Conservation (phyloP, 2,329 filamentous ascomycete species). For the Biscogniauxia mediterranea region DNA sequence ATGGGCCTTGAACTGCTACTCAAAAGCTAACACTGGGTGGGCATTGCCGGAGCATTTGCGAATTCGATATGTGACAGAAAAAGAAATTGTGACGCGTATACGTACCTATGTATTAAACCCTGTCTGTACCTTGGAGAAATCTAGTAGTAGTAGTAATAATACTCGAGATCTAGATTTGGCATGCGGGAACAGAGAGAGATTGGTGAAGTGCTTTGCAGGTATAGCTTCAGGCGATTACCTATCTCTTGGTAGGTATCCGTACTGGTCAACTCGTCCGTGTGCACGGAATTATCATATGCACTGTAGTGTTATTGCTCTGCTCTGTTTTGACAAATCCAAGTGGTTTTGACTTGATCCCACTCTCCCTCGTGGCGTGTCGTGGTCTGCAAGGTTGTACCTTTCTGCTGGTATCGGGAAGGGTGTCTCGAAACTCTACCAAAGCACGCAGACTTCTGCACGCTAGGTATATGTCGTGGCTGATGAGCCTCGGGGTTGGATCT, state of each 20-base stretch:
- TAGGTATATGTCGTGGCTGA: slow-evolving; percentile 19
- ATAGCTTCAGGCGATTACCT: no score
- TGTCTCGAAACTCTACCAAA: slow-evolving; percentile 18
- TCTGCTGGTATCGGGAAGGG: slow-evolving; percentile 17
- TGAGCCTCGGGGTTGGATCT: slow-evolving; percentile 19
- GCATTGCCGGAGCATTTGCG: slow-evolving; percentile 3
- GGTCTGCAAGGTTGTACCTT: slow-evolving; percentile 25
- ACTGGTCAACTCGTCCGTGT: not conserved
- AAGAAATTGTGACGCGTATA: not conserved
- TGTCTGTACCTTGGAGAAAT: not conserved
- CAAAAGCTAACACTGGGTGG: not conserved
- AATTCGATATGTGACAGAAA: not conserved
- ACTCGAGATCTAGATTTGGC: not conserved
- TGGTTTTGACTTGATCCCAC: slow-evolving; percentile 19
- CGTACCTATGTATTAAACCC: not conserved
- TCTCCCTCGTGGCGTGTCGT: slow-evolving; percentile 25
- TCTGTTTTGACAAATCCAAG: not conserved
- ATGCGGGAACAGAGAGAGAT: not conserved
- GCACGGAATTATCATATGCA: not conserved
- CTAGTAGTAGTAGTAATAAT: not conserved
- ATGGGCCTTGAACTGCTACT: slow-evolving; percentile 26
- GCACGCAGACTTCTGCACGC: slow-evolving; percentile 22
- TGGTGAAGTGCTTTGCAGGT: not conserved
- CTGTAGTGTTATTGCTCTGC: no score
- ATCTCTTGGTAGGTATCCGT: no score